phyloP scores from a whole-genome alignment of 2,329 filamentous ascomycete genomes.

The Paecilomyces dactylethromorphus region DNA sequence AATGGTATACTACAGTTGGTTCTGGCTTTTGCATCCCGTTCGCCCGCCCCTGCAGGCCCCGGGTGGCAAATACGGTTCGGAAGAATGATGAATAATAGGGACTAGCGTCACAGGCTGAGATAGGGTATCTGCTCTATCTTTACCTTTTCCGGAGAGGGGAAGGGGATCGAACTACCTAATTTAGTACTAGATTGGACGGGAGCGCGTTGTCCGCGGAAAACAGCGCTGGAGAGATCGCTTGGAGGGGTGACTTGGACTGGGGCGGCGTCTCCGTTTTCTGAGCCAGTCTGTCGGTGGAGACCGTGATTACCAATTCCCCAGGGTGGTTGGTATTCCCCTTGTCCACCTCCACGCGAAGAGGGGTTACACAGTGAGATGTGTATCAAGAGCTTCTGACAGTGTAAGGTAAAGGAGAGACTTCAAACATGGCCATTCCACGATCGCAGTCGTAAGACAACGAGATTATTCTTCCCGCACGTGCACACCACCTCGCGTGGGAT shows the following conservation, averaged over 20 bases:
- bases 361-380: neutral
- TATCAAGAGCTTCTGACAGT: neutral
- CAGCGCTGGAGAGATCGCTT: no score
- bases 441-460: neutral
- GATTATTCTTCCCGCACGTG: neutral
- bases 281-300: no score
- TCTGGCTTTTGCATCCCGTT: neutral
- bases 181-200: neutral
- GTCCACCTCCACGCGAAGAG: neutral
- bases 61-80: neutral
- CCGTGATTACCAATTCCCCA: neutral
- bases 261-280: neutral
- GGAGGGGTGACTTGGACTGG: no score
- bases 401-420: neutral
- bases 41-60: neutral
- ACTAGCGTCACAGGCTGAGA: no score
- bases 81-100: neutral
- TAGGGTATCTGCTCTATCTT: neutral
- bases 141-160: neutral
- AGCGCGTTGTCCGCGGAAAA: no score
- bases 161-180: neutral
- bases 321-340: no score
- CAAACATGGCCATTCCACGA: neutral
- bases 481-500: neutral
- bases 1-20: no score